Evolutionary conservation across 1,284 basidiomycete species (phyloP).

Genomic region (Exobasidium cylindrosporum): DNA sequence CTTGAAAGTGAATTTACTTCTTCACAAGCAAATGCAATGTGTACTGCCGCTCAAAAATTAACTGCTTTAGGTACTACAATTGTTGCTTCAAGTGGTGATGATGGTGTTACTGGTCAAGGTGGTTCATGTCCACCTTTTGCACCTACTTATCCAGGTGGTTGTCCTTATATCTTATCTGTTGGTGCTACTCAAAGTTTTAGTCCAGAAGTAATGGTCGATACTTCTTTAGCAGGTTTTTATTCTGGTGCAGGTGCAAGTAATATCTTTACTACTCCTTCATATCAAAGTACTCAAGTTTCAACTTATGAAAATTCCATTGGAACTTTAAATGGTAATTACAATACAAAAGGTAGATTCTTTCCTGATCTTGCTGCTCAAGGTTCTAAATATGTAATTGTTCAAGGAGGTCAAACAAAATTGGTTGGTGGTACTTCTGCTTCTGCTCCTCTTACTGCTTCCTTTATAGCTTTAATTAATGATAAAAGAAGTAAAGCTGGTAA

Average conservation of each 20-base stretch:
- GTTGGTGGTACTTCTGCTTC: conserved; percentile 23
- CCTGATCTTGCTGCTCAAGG: conserved; percentile 23
- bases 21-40: conserved; percentile 17
- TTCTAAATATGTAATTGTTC: conserved; percentile 4
- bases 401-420: background rate
- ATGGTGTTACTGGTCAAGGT: conserved; percentile 16
- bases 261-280: conserved; percentile 15
- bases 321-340: conserved; percentile 15
- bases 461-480: conserved; percentile 21
- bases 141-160: conserved; percentile 21
- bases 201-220: conserved; percentile 14
- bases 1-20: conserved; percentile 14
- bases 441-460: conserved; percentile 13
- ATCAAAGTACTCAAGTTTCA: conserved; percentile 13
- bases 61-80: conserved; percentile 22
- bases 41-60: conserved; percentile 21
- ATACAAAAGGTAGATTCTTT: conserved; percentile 17
- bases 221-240: conserved; percentile 17
- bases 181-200: conserved; percentile 18
- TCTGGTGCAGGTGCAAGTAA: conserved; percentile 17
- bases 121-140: conserved; percentile 15
- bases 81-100: conserved; percentile 20
- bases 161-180: conserved; percentile 22
- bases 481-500: conserved; percentile 11
- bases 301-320: conserved; percentile 10